Evolutionary conservation across 2,329 filamentous ascomycete genomes (phyloP), one percentile per base, ranked within the genome.

Genomic region (Ophiocordyceps camponoti-floridani): DNA sequence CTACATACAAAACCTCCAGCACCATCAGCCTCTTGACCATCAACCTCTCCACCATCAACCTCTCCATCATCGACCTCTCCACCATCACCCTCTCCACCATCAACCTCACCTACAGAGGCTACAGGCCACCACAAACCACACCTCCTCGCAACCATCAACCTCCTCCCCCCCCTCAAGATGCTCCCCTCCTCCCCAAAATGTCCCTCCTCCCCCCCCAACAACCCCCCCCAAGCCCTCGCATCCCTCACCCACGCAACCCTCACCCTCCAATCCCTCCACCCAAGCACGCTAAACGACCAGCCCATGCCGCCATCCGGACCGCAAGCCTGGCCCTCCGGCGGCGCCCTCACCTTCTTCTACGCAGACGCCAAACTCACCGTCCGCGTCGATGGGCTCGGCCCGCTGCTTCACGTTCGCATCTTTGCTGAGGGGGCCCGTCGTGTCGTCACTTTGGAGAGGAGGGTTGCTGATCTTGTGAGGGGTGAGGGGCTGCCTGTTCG

Each of bases 321-420:
- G 91, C 91, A 94, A 94, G 61, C 67, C 77, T 12, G 74, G 75
- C 18, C 31, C 33, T 37, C 14, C 14, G 72, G 73, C 47, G 75
- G 75, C 48, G 77, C 79, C 13, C 82, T 85, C 58, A 76, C 81
- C 46, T 95, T 96, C 62, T 77, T 87, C 50, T 96, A 96, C 65
- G 77, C 78, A 4, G 88, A 95, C 61, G 69, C 88, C 74, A 75
- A 81, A 47, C 94, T 83, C 57, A 69, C 94, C 27, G 60, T 95
- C 52, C 89, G 87, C 58, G 65, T 94, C 49, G 86, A 82, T 59
- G 76, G 86, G 44, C 72, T 95, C 53, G 87, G 88, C 40, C 72
- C 72, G 53, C 94, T 89, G 57, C 81, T 83, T n/a, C 79, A 94
- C 48, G 70, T 95, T 37, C 77, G 86, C 53, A 88, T 81, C 4